Percentiles rank a stretch among this genome's conserved stretches.
These are phyloP conservation scores for Ogataea sp. DNA, from an alignment of 805 yeast genomes.

Conservation along the genomic window DNA sequence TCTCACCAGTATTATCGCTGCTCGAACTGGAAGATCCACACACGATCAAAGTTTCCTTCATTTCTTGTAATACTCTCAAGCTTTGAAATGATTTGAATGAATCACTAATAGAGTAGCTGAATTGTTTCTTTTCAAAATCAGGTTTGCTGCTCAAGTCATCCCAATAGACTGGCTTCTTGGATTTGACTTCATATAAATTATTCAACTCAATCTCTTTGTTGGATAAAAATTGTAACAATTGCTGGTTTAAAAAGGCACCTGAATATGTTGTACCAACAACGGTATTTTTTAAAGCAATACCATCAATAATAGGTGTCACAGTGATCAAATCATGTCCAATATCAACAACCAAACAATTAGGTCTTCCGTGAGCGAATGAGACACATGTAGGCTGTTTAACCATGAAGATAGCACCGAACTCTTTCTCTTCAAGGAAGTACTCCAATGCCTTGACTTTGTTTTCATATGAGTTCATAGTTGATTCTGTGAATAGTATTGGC, in stretches of 20 bases:
- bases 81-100: slow-evolving; percentile 51
- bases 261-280: slow-evolving; percentile 67
- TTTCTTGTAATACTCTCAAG: slow-evolving; percentile 53
- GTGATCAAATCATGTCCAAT: slow-evolving; percentile 72
- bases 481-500: slow-evolving; percentile 80
- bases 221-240: slow-evolving; percentile 34
- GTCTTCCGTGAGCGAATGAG: slow-evolving; percentile 82
- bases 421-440: slow-evolving; percentile 55
- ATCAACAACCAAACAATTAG: slow-evolving; percentile 80
- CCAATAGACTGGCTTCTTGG: slow-evolving; percentile 30
- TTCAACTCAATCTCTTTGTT: slow-evolving; percentile 24
- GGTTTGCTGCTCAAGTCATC: slow-evolving; percentile 10
- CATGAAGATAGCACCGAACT: slow-evolving; percentile 73
- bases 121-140: slow-evolving; percentile 18
- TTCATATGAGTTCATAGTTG: slow-evolving; percentile 68
- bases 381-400: slow-evolving; percentile 83
- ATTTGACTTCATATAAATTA: slow-evolving; percentile 37
- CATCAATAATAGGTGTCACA: slow-evolving; percentile 79
- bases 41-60: slow-evolving; percentile 64
- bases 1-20: slow-evolving; percentile 16
- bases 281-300: slow-evolving; percentile 63
- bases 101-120: slow-evolving; percentile 31
- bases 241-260: slow-evolving; percentile 58
- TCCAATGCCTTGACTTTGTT: slow-evolving; percentile 69
- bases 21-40: too few species aligned